Conservation (phyloP, 306 rosid species). For the Castanea sativa region DNA sequence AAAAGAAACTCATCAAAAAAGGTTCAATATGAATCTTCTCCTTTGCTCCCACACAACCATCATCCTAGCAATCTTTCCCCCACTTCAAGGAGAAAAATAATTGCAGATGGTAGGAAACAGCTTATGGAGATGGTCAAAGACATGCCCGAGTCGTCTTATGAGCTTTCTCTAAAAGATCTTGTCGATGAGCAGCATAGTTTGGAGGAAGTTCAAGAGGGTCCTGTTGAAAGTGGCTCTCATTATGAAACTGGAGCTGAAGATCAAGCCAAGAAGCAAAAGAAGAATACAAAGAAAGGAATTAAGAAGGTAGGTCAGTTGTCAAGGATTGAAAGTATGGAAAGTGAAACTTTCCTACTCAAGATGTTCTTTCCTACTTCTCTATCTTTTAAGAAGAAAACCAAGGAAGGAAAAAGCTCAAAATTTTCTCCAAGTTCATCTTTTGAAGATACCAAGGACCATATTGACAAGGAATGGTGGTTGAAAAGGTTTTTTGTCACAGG, state of each 20-base stretch:
- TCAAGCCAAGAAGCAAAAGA: conserved; percentile 21
- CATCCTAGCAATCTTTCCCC: conserved; percentile 22
- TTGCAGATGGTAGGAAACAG: conserved; percentile 49
- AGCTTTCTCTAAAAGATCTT: conserved; percentile 72
- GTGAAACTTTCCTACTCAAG: conserved; percentile 54
- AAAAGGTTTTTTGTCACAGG: conserved; percentile 20
- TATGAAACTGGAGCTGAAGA: conserved; percentile 13
- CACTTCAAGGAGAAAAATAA: conserved; percentile 30
- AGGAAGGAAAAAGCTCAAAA: conserved; percentile 32
- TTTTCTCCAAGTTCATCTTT: conserved; percentile 28
- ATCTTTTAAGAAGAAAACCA: conserved; percentile 46
- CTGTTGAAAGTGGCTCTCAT: conserved; percentile 1
- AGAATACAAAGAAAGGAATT: conserved; percentile 13
- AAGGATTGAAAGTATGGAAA: conserved; percentile 56
- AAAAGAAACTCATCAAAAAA: background rate
- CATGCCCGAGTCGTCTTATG: conserved; percentile 58
- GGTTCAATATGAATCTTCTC: conserved; percentile 21
- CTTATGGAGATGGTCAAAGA: conserved; percentile 51
- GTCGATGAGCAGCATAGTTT: conserved; percentile 33
- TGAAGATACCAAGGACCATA: conserved; percentile 16
- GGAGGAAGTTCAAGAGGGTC: conserved; percentile 25
- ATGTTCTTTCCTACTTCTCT: conserved; percentile 62
- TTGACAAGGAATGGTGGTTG: conserved; percentile 26
- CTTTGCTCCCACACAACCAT: conserved; percentile 32
- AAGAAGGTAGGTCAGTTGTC: conserved; percentile 35